Conservation (phyloP, 2,329 filamentous ascomycete genomes). For the Penicillium sp. region DNA sequence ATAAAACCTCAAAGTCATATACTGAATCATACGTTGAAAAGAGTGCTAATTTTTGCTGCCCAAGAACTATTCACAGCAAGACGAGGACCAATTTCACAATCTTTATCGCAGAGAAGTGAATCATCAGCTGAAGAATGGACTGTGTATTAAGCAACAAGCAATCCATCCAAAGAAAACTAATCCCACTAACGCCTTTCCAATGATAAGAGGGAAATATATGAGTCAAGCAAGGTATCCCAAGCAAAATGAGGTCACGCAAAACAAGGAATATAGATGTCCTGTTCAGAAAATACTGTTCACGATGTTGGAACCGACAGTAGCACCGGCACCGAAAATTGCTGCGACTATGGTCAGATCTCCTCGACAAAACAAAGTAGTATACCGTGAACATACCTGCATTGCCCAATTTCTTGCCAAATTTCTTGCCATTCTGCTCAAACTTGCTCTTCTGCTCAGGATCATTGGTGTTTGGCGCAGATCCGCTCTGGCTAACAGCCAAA, state of each 20-base stretch:
- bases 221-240: conserved; percentile 6
- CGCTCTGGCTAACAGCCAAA: conserved; percentile 71
- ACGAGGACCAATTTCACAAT: background rate
- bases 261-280: background rate
- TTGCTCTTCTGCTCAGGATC: conserved; percentile 63
- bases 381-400: conserved; percentile 59
- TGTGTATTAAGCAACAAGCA: background rate
- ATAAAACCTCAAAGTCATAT: no score
- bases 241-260: background rate
- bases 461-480: conserved; percentile 47
- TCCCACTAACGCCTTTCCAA: conserved; percentile 44
- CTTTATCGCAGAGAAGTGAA: background rate
- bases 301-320: conserved; percentile 86
- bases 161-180: conserved; percentile 14
- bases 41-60: background rate
- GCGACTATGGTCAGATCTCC: conserved; percentile 43
- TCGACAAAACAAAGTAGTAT: background rate
- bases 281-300: conserved; percentile 86
- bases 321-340: conserved; percentile 91
- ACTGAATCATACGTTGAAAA: no score
- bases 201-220: conserved; percentile 24
- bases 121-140: background rate
- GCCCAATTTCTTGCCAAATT: conserved; percentile 94
- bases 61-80: background rate
- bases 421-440: conserved; percentile 79